These are phyloP conservation scores for Leccinum broughii DNA, from an alignment of 768 basidiomycete genomes.

Conservation along the genomic window DNA sequence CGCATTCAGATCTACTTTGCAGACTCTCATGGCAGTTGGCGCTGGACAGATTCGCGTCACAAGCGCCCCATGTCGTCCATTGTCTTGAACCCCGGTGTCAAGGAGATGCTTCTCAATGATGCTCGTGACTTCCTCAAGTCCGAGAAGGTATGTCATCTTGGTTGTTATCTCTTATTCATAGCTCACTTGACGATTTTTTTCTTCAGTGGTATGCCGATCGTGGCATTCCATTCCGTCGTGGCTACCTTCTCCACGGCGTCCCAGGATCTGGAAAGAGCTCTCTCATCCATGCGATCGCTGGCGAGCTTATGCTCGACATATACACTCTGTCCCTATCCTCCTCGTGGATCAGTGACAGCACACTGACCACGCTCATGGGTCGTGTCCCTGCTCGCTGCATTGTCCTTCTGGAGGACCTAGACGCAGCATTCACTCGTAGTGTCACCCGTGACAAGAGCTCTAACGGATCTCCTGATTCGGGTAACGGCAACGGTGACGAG, in stretches of 20 bases:
- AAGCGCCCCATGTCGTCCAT: slow-evolving; percentile 89
- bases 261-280: slow-evolving; percentile 88
- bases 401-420: slow-evolving; percentile 87
- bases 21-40: slow-evolving; percentile 85
- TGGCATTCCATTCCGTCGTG: slow-evolving; percentile 88
- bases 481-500: slow-evolving; percentile 36
- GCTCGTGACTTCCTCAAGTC: slow-evolving; percentile 81
- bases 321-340: slow-evolving; percentile 87
- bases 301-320: slow-evolving; percentile 87
- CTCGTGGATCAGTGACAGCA: slow-evolving; percentile 87
- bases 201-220: slow-evolving; percentile 88
- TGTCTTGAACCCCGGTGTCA: slow-evolving; percentile 84
- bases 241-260: slow-evolving; percentile 81
- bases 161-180: not conserved
- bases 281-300: slow-evolving; percentile 84
- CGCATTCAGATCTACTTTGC: slow-evolving; percentile 90
- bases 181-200: slow-evolving; percentile 4
- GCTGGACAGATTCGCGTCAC: slow-evolving; percentile 84
- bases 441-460: slow-evolving; percentile 61
- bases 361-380: slow-evolving; percentile 83
- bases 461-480: slow-evolving; percentile 44
- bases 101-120: slow-evolving; percentile 84
- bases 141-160: slow-evolving; percentile 58
- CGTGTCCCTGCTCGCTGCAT: slow-evolving; percentile 84
- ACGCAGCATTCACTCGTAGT: slow-evolving; percentile 84